Evolutionary conservation across 768 basidiomycete species (phyloP), one percentile per base, ranked within the genome.

Genomic region (Suillus clintonianus): DNA sequence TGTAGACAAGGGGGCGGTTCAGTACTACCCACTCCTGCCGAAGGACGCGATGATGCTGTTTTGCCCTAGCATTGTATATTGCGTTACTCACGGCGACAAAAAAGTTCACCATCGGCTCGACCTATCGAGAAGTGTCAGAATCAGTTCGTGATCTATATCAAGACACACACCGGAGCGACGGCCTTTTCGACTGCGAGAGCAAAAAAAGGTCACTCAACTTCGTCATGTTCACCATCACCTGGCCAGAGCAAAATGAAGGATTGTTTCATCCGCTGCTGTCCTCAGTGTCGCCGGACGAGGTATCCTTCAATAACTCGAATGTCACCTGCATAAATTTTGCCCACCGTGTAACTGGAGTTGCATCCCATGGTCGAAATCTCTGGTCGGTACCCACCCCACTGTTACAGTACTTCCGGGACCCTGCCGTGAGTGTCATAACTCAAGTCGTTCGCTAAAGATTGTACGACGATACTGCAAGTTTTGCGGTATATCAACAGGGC

Each of bases 401-500:
- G 2, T 4, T 13, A 60, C 62, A 61, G 11, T n/a, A 7, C 19
- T 6, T 11, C 10, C 17, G 13, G 5, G 10, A n/a, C n/a, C n/a
- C n/a, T 15, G 3, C 19, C 19, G 2, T 11, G 11, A 58, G 22
- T 2, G 5, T 62, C 0, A 7, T 24, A 2, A 1, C 54, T 63
- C 0, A 62, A 4, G 32, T 71, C 22, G 2, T 0, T 10, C 32
- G 42, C 53, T 27, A 67, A 47, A 1, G 43, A 50, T 34, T 63
- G 62, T 6, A 65, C 66, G 5, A 64, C 37, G n/a, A n/a, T n/a
- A 7, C 64, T 58, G 5, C 69, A 74, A 7, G 36, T 47, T 11
- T 39, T 19, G 43, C 71, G 71, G 39, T 73, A 72, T 22, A 63
- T 55, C 3, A 75, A 62, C 13, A 78, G 57, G 5, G 60, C 43